phyloP scores from a whole-genome alignment of 2,329 filamentous ascomycete genomes.

The Fonsecaea erecta region DNA sequence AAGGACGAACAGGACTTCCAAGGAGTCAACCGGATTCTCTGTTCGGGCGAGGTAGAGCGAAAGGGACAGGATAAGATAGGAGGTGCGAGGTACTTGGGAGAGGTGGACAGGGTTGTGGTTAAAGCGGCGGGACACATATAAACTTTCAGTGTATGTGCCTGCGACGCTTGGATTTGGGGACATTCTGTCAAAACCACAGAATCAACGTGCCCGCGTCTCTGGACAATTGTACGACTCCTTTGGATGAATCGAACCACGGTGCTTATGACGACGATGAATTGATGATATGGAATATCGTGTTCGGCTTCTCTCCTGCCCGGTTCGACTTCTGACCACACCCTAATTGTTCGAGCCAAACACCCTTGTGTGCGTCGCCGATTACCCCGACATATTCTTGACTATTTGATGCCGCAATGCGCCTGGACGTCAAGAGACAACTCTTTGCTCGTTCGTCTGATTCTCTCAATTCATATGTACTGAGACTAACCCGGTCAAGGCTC shows the following conservation, averaged over 20 bases:
- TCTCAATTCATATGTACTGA: slow-evolving; percentile 45
- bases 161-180: slow-evolving; percentile 14
- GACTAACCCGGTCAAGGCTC: slow-evolving; percentile 80
- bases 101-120: background rate
- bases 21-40: background rate
- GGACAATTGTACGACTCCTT: slow-evolving; percentile 5
- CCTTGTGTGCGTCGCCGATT: slow-evolving; percentile 20
- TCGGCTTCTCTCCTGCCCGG: slow-evolving; percentile 3
- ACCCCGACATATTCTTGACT: slow-evolving; percentile 6
- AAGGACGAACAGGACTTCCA: background rate
- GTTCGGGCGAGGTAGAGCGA: background rate
- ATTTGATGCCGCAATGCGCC: slow-evolving; percentile 31
- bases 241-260: background rate
- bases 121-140: background rate
- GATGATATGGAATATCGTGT: slow-evolving; percentile 30
- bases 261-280: slow-evolving; percentile 20
- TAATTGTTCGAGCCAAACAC: background rate
- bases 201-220: background rate
- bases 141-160: background rate
- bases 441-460: slow-evolving; percentile 26
- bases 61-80: background rate
- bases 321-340: slow-evolving; percentile 7
- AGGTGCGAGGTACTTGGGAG: background rate
- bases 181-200: slow-evolving; percentile 28
- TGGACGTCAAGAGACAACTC: slow-evolving; percentile 38